A percentile compares a stretch with the other conserved stretches of the same genome.
Conservation (phyloP, 2,329 filamentous ascomycete species). For the Aspergillus sp. region DNA sequence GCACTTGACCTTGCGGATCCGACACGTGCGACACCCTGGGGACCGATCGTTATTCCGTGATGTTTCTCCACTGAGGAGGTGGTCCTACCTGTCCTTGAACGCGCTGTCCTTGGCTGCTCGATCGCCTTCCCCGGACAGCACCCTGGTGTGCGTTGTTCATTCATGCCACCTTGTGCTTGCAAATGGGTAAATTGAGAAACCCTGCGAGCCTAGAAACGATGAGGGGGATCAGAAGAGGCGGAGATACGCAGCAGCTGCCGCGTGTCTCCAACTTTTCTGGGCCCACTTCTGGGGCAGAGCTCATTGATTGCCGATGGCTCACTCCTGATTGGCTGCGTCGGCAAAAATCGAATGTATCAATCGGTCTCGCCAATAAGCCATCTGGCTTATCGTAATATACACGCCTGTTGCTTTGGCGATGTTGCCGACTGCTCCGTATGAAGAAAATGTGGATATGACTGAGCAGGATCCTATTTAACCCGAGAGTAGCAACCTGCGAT, state of each 20-base stretch:
- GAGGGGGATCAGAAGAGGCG: background rate
- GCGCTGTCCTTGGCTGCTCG: background rate
- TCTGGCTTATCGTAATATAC: background rate
- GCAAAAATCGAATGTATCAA: background rate
- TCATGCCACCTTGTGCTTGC: background rate
- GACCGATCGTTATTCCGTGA: background rate
- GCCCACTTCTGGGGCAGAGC: background rate
- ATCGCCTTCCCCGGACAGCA: background rate
- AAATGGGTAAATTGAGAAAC: too few relatives aligned
- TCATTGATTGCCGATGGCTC: background rate
- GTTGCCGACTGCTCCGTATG: background rate
- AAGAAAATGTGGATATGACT: background rate
- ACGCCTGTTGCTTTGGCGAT: background rate
- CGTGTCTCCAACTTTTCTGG: background rate
- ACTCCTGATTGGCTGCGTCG: background rate
- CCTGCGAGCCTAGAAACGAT: background rate
- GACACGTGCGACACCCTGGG: conserved; percentile 36
- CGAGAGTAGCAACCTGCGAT: background rate
- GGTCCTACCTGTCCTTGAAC: background rate
- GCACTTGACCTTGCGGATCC: conserved; percentile 40
- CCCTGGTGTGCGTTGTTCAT: background rate
- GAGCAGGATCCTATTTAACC: background rate
- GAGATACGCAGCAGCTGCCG: background rate
- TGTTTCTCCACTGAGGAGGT: background rate
- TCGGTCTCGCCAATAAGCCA: background rate